phyloP scores from a whole-genome alignment of 768 basidiomycete species.

The Imleria badia region DNA sequence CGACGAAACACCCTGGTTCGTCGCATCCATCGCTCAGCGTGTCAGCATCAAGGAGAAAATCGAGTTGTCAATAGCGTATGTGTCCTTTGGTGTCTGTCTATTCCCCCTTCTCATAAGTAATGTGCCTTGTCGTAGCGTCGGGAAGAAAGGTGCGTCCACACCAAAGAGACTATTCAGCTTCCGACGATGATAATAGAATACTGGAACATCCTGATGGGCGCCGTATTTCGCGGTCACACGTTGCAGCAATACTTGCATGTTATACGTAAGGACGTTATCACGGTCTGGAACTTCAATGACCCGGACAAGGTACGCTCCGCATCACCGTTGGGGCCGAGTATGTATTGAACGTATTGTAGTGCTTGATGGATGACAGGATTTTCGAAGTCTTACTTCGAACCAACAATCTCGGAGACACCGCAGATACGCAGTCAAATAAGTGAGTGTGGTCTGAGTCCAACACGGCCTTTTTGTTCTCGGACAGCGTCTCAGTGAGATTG shows the following conservation, averaged over 20 bases:
- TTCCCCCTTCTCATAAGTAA: background rate
- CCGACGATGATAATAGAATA: constrained; percentile 3
- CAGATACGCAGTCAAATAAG: background rate
- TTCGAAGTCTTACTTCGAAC: background rate
- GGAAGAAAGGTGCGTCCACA: constrained; percentile 9
- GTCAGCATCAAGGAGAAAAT: constrained; percentile 16
- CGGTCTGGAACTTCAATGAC: constrained; percentile 15
- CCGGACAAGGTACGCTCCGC: constrained; percentile 4
- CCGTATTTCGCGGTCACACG: constrained; percentile 7
- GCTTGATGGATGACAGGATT: constrained; percentile 5
- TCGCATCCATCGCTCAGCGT: constrained; percentile 17
- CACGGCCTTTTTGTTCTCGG: background rate
- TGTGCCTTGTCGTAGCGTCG: background rate
- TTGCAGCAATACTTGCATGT: constrained; percentile 11
- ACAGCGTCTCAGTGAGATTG: background rate
- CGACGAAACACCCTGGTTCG: constrained; percentile 7
- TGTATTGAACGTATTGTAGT: background rate
- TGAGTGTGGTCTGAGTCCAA: background rate
- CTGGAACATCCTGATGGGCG: constrained; percentile 8
- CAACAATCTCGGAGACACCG: background rate
- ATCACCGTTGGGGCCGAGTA: background rate
- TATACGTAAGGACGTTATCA: constrained; percentile 8
- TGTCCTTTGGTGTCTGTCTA: background rate
- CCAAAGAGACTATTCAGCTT: background rate
- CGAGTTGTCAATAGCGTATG: constrained; percentile 13